Evolutionary conservation across 1,284 basidiomycete genomes (phyloP), one percentile per base, ranked within the genome.

Genomic region (Gomphus sp.): DNA sequence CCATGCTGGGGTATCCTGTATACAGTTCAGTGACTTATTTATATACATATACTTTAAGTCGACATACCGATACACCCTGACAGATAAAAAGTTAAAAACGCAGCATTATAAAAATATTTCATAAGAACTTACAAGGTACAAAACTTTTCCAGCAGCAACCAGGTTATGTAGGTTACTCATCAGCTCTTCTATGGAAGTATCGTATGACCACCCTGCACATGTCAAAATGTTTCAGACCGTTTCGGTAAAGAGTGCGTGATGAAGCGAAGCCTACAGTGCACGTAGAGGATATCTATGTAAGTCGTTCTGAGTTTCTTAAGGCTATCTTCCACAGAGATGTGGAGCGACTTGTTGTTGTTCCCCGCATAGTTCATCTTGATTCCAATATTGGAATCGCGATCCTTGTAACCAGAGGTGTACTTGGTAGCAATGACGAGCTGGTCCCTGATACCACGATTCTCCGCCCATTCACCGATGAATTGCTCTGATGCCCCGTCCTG

Each of bases 171-270:
- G 70, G 2, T 70, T 67, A 51, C 74, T 70, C 81, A 84, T 82
- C n/a, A 83, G 69, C 64, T 84, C 81, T 62, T 80, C 77, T 58
- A 84, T 69, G 45, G 73, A 74, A 11, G 81, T 80, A 11, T 74
- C 71, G 62, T 64, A 81, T 65, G 81, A 78, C 76, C 76, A 80
- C 73, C 52, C 52, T 54, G 37, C 22, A 18, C 25, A 45, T n/a
- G n/a, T n/a, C 4, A 22, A 34, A 37, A 12, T 10, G n/a, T n/a
- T n/a, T 33, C 11, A 33, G 16, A 36, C 34, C 10, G 10, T 10
- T 36, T 36, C 34, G 34, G 4, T 36, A 36, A 10, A 36, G 34
- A 36, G 34, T 36, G 4, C 4, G 34, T 36, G 6, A 36, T n/a
- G n/a, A n/a, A n/a, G n/a, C n/a, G n/a, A n/a, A n/a, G n/a, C 51